A percentile compares a stretch with the other conserved stretches of the same genome.
phyloP scores from a whole-genome alignment of 2,329 filamentous ascomycete genomes.

The Talaromyces sp. region DNA sequence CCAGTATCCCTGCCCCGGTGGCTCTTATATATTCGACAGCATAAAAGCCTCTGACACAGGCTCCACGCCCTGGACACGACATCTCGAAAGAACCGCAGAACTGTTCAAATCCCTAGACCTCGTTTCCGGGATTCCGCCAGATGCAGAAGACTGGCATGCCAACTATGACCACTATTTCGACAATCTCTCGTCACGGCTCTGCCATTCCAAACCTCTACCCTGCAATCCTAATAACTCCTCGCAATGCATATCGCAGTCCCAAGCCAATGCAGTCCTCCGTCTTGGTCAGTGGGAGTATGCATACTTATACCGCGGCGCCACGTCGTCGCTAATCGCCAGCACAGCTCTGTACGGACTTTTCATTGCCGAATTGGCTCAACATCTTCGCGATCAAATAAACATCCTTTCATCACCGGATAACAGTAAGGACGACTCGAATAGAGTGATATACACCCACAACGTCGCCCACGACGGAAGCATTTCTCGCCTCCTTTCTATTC shows the following conservation, averaged over 20 bases:
- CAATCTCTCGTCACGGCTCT: constrained; percentile 72
- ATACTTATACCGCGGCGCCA: constrained; percentile 66
- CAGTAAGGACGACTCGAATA: constrained; percentile 24
- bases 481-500: constrained; percentile 59
- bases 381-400: constrained; percentile 52
- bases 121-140: constrained; percentile 58
- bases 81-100: constrained; percentile 51
- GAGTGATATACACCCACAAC: constrained; percentile 63
- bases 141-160: constrained; percentile 58
- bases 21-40: constrained; percentile 36
- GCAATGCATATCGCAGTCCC: constrained; percentile 55
- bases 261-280: constrained; percentile 66
- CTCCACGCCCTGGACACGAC: constrained; percentile 52
- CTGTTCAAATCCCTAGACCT: constrained; percentile 59
- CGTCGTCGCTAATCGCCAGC: constrained; percentile 57
- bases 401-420: neutral
- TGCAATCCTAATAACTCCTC: constrained; percentile 50
- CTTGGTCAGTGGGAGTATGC: constrained; percentile 77
- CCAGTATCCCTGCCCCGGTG: constrained; percentile 58
- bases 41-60: constrained; percentile 39
- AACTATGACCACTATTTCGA: constrained; percentile 77
- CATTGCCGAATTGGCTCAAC: constrained; percentile 63
- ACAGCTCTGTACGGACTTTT: constrained; percentile 63
- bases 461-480: constrained; percentile 74
- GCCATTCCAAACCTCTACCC: constrained; percentile 66